Percentiles rank a stretch among this genome's conserved stretches.
Evolutionary conservation across 306 rosid genomes (phyloP).

Genomic region (Cajanus cajan): DNA sequence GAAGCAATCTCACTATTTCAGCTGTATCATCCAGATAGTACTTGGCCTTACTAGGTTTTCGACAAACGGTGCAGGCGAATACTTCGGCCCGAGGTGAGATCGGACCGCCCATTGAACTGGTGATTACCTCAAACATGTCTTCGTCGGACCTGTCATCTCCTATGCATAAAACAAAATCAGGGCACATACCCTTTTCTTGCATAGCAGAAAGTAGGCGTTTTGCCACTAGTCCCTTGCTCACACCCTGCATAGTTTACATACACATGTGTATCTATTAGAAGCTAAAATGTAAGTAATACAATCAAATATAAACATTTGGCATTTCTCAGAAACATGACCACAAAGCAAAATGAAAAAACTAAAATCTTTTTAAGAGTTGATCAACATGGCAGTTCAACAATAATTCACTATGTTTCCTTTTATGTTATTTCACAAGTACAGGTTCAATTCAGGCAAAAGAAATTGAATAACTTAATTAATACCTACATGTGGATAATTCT

Average conservation of each 20-base stretch:
- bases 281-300: not conserved
- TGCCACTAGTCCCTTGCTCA: conserved; percentile 79
- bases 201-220: conserved; percentile 59
- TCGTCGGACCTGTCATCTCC: conserved; percentile 93
- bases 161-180: conserved; percentile 81
- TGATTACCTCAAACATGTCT: conserved; percentile 74
- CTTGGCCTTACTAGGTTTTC: conserved; percentile 48
- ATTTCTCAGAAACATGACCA: not conserved
- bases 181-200: conserved; percentile 56
- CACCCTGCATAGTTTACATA: conserved; percentile 53
- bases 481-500: not conserved
- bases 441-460: not conserved
- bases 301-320: not conserved
- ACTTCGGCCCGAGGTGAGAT: conserved; percentile 32
- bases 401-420: not conserved
- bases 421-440: not conserved
- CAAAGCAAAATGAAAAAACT: not conserved
- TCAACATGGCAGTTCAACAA: not conserved
- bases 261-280: not conserved
- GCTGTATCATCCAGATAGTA: conserved; percentile 43
- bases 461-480: not conserved
- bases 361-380: not conserved
- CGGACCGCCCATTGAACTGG: conserved; percentile 26
- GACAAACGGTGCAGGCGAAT: conserved; percentile 41
- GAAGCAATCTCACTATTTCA: conserved; percentile 71